phyloP scores from a whole-genome alignment of 208 protist genomes.

The Trypanosoma mega region DNA sequence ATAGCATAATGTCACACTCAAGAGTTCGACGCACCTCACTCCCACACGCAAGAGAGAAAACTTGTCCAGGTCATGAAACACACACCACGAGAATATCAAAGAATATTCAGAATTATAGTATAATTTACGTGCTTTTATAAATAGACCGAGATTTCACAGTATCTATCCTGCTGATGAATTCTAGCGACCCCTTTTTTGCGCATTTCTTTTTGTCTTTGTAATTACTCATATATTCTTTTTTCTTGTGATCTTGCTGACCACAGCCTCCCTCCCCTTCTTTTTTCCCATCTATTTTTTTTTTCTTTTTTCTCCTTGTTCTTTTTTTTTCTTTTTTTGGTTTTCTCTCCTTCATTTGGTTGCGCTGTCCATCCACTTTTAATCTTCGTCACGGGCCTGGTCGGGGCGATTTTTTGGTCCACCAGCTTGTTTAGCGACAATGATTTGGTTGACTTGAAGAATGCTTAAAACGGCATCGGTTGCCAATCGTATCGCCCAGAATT shows the following conservation, averaged over 20 bases:
- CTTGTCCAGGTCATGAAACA: too few species aligned
- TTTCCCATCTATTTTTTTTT: too few species aligned
- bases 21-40: too few species aligned
- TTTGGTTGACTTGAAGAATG: constrained; percentile 95
- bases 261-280: too few species aligned
- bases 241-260: too few species aligned
- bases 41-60: too few species aligned
- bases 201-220: neutral
- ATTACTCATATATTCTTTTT: too few species aligned
- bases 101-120: too few species aligned
- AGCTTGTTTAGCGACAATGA: constrained; percentile 98
- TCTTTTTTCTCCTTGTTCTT: constrained; percentile 1
- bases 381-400: constrained; percentile 84
- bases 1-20: neutral
- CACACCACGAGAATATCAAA: too few species aligned
- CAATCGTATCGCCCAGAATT: constrained; percentile 94
- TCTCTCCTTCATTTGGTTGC: neutral
- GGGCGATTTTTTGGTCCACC: constrained; percentile 94
- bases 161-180: neutral
- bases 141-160: constrained; percentile 3
- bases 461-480: constrained; percentile 97
- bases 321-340: neutral
- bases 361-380: constrained; percentile 31
- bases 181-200: neutral
- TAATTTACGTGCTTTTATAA: constrained; percentile 8